Evolutionary conservation across 2,329 filamentous ascomycete genomes (phyloP), one percentile per base, ranked within the genome.

Genomic region (Tolypocladium tropicale): DNA sequence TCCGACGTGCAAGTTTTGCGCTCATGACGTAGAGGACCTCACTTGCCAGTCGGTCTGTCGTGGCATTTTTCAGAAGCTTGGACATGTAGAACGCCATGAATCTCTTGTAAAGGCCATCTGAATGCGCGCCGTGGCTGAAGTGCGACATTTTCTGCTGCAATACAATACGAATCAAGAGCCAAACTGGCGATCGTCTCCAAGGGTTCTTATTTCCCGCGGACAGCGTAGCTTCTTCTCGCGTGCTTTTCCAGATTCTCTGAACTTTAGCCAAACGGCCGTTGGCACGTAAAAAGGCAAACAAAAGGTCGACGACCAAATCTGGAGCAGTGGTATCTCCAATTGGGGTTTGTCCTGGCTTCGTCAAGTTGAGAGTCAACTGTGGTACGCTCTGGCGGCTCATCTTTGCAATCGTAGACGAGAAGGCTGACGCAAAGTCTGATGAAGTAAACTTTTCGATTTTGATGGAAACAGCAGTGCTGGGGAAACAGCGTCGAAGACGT

Each of bases 61-160:
- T 58, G 0, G 66, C 64, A 1, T 53, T 21, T 0, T 66, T 39
- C n/a, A 79, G 60, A 6, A 79, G 57, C 0, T 57, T 53, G 0
- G 68, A 56, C 63, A 79, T 70, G 59, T 80, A 67, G 23, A 72
- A 76, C 0, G 75, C 50, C 74, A 83, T 79, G 59, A 78, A 78
- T 0, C 62, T 57, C 56, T 84, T 84, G 67, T 82, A 84, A 0
- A 66, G 54, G 2, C 21, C 28, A 4, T 68, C 78, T 14, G 21
- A 28, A 23, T 28, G 14, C 14, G 2, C 10, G 10, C 12, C 48
- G 10, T 14, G 28, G 18, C 21, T 4, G n/a, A n/a, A 18, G 7
- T 18, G 33, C 6, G 36, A 16, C 41, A 60, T n/a, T 5, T 34
- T 1, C 21, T 56, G 21, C 1, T 62, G 60, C 14, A 59, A 30